Evolutionary conservation across 2,329 filamentous ascomycete genomes (phyloP).

Genomic region (Fusarium luffae): DNA sequence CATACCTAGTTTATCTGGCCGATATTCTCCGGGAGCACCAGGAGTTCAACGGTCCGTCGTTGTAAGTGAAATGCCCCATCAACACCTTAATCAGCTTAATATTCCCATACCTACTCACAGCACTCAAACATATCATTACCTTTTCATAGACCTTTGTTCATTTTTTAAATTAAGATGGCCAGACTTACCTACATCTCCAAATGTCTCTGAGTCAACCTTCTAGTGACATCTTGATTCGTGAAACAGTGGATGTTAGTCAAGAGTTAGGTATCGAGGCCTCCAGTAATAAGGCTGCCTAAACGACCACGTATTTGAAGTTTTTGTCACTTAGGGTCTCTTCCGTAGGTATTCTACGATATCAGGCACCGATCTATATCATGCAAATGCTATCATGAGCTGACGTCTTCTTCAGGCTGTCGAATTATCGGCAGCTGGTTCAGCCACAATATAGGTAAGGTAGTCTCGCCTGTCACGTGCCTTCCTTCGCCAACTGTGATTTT

Average conservation of each 20-base stretch:
- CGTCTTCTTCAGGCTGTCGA: conserved; percentile 41
- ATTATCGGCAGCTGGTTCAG: conserved; percentile 24
- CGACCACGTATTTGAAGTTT: conserved; percentile 2
- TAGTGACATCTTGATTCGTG: background rate
- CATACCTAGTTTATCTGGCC: background rate
- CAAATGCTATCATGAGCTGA: conserved; percentile 38
- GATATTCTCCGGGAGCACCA: background rate
- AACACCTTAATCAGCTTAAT: background rate
- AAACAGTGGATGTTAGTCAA: background rate
- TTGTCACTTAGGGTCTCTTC: conserved; percentile 1
- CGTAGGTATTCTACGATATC: background rate
- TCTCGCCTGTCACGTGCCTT: conserved; percentile 31
- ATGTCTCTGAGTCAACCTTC: background rate
- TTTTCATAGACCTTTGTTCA: background rate
- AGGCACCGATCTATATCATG: conserved; percentile 30
- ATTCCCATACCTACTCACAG: background rate
- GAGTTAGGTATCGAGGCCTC: conserved; percentile 8
- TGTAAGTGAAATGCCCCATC: background rate
- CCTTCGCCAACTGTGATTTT: background rate
- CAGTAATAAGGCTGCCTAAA: conserved; percentile 1
- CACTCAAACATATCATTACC: background rate
- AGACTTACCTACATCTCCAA: background rate
- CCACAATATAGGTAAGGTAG: conserved; percentile 17
- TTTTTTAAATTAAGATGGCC: background rate
- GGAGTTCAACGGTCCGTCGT: background rate